Evolutionary conservation across 352 stramenopile species (phyloP).

Genomic region (Elongisporangium anandrum): DNA sequence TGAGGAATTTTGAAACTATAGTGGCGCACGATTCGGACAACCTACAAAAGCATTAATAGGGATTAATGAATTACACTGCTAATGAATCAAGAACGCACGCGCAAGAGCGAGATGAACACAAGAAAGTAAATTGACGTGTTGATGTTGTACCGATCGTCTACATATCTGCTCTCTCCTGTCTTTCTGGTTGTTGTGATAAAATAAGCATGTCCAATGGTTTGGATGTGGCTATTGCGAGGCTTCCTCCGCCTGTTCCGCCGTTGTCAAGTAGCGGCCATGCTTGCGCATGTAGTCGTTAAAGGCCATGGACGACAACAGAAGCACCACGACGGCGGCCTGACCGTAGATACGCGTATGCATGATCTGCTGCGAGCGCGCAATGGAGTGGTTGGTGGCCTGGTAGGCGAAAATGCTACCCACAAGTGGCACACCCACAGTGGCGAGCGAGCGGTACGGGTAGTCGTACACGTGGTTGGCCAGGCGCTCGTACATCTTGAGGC

Average conservation of each 20-base stretch:
- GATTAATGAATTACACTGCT: too few species aligned
- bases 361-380: slow-evolving; percentile 36
- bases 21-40: too few species aligned
- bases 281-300: slow-evolving; percentile 43
- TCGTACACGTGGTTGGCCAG: slow-evolving; percentile 36
- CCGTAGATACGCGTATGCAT: slow-evolving; percentile 51
- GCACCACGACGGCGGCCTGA: slow-evolving; percentile 21
- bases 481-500: slow-evolving; percentile 23
- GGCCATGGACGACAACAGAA: slow-evolving; percentile 33
- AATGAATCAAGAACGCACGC: too few species aligned
- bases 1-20: too few species aligned
- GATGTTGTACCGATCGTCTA: too few species aligned
- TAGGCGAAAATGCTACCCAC: slow-evolving; percentile 34
- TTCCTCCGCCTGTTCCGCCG: background rate
- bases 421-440: slow-evolving; percentile 19
- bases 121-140: too few species aligned
- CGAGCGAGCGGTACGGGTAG: slow-evolving; percentile 29
- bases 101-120: too few species aligned
- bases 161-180: too few species aligned
- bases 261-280: slow-evolving; percentile 18
- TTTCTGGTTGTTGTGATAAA: too few species aligned
- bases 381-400: slow-evolving; percentile 22
- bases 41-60: too few species aligned
- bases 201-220: too few species aligned
- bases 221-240: too few species aligned